Evolutionary conservation across 768 basidiomycete genomes (phyloP).

Genomic region (Dioszegia crocea): DNA sequence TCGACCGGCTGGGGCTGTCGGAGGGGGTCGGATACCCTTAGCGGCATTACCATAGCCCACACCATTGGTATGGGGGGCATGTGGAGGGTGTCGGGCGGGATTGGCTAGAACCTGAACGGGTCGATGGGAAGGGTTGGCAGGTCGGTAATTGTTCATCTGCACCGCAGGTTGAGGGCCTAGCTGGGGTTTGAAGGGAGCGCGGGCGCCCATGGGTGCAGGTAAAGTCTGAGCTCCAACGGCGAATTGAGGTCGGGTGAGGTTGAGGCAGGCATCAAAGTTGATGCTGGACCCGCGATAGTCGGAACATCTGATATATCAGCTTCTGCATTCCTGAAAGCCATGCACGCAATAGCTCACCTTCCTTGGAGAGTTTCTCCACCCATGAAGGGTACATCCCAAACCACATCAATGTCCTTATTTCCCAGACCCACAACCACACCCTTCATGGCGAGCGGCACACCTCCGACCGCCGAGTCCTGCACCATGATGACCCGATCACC

Average conservation of each 20-base stretch:
- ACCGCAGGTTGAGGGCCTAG: slow-evolving; percentile 65
- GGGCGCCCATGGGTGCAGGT: slow-evolving; percentile 24
- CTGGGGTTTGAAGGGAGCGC: slow-evolving; percentile 62
- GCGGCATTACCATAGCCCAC: slow-evolving; percentile 46
- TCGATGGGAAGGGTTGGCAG: slow-evolving; percentile 16
- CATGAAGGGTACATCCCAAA: slow-evolving; percentile 96
- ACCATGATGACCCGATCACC: slow-evolving; percentile 97
- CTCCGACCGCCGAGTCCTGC: slow-evolving; percentile 72
- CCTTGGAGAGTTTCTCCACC: slow-evolving; percentile 80
- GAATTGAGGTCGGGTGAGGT: slow-evolving; percentile 81
- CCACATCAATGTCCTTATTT: slow-evolving; percentile 81
- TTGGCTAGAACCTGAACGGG: slow-evolving; percentile 26
- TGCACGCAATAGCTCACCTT: slow-evolving; percentile 55
- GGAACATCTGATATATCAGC: slow-evolving; percentile 62
- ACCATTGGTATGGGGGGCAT: slow-evolving; percentile 11
- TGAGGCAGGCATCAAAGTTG: slow-evolving; percentile 80
- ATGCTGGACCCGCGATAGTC: slow-evolving; percentile 87
- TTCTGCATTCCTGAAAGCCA: not conserved
- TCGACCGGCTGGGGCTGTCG: not conserved
- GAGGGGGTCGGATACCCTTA: slow-evolving; percentile 33
- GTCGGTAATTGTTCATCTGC: slow-evolving; percentile 20
- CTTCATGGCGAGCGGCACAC: slow-evolving; percentile 83
- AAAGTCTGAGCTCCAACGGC: slow-evolving; percentile 56
- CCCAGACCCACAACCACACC: slow-evolving; percentile 90
- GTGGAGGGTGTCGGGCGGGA: slow-evolving; percentile 35